Evolutionary conservation across 768 basidiomycete species (phyloP).

Genomic region (Lyophyllum atratum): DNA sequence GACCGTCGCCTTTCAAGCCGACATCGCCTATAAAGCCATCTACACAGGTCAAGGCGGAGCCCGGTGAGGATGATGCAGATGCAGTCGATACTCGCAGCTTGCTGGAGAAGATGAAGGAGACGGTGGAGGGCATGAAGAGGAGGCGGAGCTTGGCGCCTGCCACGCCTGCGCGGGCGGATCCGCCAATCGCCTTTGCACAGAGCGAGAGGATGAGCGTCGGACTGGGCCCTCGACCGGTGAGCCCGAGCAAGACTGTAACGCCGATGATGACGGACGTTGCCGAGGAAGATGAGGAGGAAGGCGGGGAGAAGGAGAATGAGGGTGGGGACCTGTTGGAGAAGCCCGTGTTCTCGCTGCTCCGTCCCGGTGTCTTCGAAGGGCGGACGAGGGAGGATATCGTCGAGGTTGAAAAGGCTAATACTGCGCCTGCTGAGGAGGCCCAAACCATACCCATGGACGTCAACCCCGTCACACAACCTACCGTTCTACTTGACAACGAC

Average conservation of each 20-base stretch:
- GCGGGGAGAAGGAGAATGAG: constrained; percentile 17
- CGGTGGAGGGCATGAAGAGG: constrained; percentile 48
- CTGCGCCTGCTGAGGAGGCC: not conserved
- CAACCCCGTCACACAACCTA: not conserved
- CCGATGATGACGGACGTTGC: constrained; percentile 20
- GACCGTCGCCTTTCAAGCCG: not conserved
- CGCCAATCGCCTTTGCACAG: not conserved
- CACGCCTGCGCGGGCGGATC: constrained; percentile 10
- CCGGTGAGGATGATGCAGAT: constrained; percentile 29
- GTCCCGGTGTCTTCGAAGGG: constrained; percentile 19
- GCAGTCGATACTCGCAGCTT: constrained; percentile 41
- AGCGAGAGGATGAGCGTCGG: constrained; percentile 1
- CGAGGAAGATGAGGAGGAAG: constrained; percentile 21
- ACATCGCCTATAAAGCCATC: constrained; percentile 6
- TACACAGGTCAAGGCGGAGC: constrained; percentile 16
- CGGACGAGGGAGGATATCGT: constrained; percentile 4
- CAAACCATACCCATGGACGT: constrained; percentile 10
- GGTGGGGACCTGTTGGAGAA: not conserved
- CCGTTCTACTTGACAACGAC: not conserved
- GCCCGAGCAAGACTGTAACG: constrained; percentile 10
- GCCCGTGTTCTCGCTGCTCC: constrained; percentile 21
- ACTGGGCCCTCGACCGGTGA: not conserved
- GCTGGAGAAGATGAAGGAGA: constrained; percentile 51
- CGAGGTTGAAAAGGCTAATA: not conserved
- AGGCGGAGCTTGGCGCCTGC: constrained; percentile 35